Conservation (phyloP, 805 yeast species). For the Yamadazyma kitorensis region DNA sequence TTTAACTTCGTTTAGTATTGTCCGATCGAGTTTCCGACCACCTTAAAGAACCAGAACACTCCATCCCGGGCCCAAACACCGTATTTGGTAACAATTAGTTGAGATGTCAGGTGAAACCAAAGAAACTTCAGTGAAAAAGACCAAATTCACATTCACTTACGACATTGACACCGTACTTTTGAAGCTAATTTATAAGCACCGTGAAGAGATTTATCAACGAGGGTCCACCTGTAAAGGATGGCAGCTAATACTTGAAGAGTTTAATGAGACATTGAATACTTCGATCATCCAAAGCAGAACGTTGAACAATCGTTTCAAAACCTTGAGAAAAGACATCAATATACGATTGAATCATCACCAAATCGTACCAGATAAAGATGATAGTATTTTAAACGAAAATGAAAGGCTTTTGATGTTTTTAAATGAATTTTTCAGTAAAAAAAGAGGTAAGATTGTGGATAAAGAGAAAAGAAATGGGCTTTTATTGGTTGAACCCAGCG, state of each 20-base stretch:
- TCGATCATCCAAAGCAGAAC: conserved; percentile 24
- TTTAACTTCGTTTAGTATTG: too few relatives aligned
- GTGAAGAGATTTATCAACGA: conserved; percentile 22
- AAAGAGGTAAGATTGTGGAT: conserved; percentile 11
- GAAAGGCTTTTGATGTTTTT: conserved; percentile 18
- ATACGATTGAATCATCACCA: conserved; percentile 10
- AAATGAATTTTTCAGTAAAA: conserved; percentile 12
- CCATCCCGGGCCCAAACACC: too few relatives aligned
- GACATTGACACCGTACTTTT: conserved; percentile 22
- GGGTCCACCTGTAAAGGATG: conserved; percentile 26
- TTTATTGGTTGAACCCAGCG: too few relatives aligned
- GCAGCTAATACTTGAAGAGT: conserved; percentile 20
- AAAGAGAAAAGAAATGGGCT: conserved; percentile 10
- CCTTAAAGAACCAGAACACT: too few relatives aligned
- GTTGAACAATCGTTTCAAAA: conserved; percentile 23
- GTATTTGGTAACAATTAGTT: too few relatives aligned
- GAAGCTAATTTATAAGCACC: conserved; percentile 16
- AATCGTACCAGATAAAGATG: conserved; percentile 7
- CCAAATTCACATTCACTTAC: conserved; percentile 23
- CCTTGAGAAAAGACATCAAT: conserved; percentile 19
- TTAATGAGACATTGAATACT: conserved; percentile 17
- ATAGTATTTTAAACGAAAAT: conserved; percentile 18
- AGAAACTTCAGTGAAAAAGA: conserved; percentile 7
- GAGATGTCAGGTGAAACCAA: too few relatives aligned
- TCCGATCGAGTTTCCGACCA: too few relatives aligned